Evolutionary conservation across 139 green algal genomes (phyloP).

Genomic region (Pycnococcus provasolii): DNA sequence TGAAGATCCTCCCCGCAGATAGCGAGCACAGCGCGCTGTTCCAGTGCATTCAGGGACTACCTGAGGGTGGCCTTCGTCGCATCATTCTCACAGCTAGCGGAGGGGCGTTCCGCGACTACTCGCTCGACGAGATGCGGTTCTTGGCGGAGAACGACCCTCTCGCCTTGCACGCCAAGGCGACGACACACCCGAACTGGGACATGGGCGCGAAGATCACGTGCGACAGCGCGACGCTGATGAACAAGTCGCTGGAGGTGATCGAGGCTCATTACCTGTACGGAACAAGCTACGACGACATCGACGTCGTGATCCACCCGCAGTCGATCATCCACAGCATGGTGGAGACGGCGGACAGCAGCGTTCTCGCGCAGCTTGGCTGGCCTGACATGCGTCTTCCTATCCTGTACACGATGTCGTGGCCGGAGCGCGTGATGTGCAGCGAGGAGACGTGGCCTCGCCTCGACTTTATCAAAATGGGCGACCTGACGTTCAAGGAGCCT

Average conservation of each 20-base stretch:
- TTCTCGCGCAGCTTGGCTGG: conserved; percentile 95
- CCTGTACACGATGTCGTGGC: conserved; percentile 97
- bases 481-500: conserved; percentile 85
- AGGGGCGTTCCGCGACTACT: conserved; percentile 71
- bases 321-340: conserved; percentile 99
- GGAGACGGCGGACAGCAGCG: conserved; percentile 85
- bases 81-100: conserved; percentile 96
- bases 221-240: conserved; percentile 95
- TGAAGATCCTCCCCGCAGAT: conserved; percentile 93
- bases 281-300: conserved; percentile 93
- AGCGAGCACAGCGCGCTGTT: conserved; percentile 97
- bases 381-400: conserved; percentile 98
- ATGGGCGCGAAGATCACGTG: conserved; percentile 98
- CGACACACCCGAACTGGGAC: conserved; percentile 47
- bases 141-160: conserved; percentile 13
- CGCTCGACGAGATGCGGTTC: conserved; percentile 15
- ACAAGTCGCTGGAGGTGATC: conserved; percentile 90
- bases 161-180: conserved; percentile 26
- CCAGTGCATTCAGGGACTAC: conserved; percentile 88
- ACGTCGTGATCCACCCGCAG: conserved; percentile 98
- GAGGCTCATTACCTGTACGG: conserved; percentile 99
- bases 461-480: conserved; percentile 60
- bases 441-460: conserved; percentile 82
- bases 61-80: conserved; percentile 78
- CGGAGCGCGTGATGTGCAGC: conserved; percentile 60